Base-by-base conservation (phyloP, 345 rosid species). In the Jatropha curcas region DNA sequence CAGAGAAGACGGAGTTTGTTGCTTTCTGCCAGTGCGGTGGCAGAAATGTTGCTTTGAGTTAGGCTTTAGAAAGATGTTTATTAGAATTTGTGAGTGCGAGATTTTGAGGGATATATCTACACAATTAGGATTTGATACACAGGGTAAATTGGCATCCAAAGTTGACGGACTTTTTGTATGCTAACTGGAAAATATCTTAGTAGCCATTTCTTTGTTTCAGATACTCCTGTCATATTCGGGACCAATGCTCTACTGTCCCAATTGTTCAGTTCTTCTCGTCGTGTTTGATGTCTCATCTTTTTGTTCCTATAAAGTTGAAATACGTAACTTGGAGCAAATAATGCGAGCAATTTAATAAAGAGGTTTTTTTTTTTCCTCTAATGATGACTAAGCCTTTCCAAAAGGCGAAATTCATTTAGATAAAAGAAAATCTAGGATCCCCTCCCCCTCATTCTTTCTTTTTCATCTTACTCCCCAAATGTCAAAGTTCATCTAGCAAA, bases 131-230 rank as follows among this genome's bases (percentile, higher is more conserved):
- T 24, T 45, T 25, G 14, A 3, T 27, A 25, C 11, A 12, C 14
- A 45, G 37, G n/a, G 3, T 24, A 39, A 31, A 48, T 33, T 52
- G 52, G 33, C 27, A 16, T 53, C 72, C 35, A 13, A 56, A 37
- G 19, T 55, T 19, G 46, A 25, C 0, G 12, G 30, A 16, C 25
- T 51, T 16, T 31, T 34, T 14, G 4, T 7, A 19, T 51, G 33
- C 60, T 25, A 25, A 60, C 43, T 45, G 48, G 67, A 71, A 22
- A 41, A 41, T 41, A 41, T 9, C 45, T 7, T 13, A 41, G 13
- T 48, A 30, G n/a, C 67, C 67, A 45, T 46, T 61, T 71, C 17
- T 22, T 60, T 33, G 50, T 45, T 20, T 46, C 22, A 60, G 56
- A 55, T 55, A 57, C 30, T 53, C 5, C 35, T 57, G 39, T 53